Base-by-base conservation (phyloP, 108 stramenopile species). In the Schizochytrium sp. region DNA sequence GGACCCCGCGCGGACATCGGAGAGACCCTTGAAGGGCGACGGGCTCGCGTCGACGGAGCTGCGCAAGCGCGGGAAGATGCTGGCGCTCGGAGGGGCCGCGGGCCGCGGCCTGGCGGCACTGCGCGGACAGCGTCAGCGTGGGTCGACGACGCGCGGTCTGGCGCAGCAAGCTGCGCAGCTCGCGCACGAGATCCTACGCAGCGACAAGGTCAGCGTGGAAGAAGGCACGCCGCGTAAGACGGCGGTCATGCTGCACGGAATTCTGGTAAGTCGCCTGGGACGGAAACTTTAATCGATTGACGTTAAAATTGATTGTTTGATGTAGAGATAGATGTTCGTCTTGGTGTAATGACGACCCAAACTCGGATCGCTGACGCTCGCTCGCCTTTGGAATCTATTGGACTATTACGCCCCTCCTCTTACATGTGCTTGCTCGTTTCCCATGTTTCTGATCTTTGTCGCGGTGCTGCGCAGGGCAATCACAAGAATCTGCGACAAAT, bases 401-500 rank as follows among this genome's bases (percentile, higher is more conserved):
- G 55, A 34, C 1, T 34, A 34, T 34, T 34, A 1, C n/a, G n/a
- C n/a, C 34, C 34, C 34, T 34, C 2, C 34, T 59, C 58, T 59
- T n/a, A 59, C 19, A 19, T n/a, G n/a, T n/a, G 19, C 21, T 59
- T 59, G 58, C 21, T 59, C 58, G n/a, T n/a, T n/a, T 59, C n/a
- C n/a, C n/a, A 2, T n/a, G 2, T n/a, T 23, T 2, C 19, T n/a
- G n/a, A 59, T 59, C 21, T 59, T 19, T 23, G 25, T 18, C 25
- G 63, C 25, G 14, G 63, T 18, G 63, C 41, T 18, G 41, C 25
- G 41, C 63, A 69, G 63, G 76, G 76, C 25, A 83, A 83, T 34
- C 76, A 83, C 76, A 83, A 83, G 51, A 83, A 83, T 4, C 76
- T 83, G n/a, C 45, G 76, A 16, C 76, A 83, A 23, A 21, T 83